Evolutionary conservation across 2,329 filamentous ascomycete species (phyloP), one percentile per base, ranked within the genome.

Genomic region (Clarireedia monteithiana): DNA sequence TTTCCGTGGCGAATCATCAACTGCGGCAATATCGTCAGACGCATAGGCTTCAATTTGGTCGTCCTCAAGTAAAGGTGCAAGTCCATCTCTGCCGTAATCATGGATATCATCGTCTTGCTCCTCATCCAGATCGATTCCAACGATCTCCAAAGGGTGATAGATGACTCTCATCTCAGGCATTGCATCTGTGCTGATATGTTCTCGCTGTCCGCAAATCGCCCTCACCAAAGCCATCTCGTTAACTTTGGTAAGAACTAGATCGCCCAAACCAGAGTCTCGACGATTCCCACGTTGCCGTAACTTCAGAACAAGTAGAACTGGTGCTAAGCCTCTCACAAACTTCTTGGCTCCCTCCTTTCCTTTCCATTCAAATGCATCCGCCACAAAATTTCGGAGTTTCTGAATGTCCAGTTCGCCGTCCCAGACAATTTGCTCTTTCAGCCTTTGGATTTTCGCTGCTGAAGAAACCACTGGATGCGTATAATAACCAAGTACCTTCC

Each of bases 351-450:
- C 92, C 50, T 79, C 79, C 27, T 84, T 80, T 63, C 84, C 86
- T 4, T 80, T 82, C 94, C 94, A 99, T 58, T 91, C 90, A 62
- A 99, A 95, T 0, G 85, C 86, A 60, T 95, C 85, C 1, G 80
- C 78, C 0, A 85, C 81, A 68, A 96, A 96, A 14, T 79, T 77
- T 38, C 92, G 81, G 38, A 99, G 71, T 0, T 81, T 83, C 4
- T 73, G 65, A 12, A 88, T 75, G 62, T 95, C 82, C 17, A 94
- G 75, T 0, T 79, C 73, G 45, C 74, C 74, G 55, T 84, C 79
- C 82, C 86, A 90, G 9, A 73, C 72, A 42, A 88, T 74, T 0
- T 74, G 74, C 2, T 69, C 68, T 56, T 72, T 75, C 20, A 91
- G 64, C 44, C 73, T 75, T 3, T 80, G 71, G 24, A 92, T 66